phyloP scores from a whole-genome alignment of 805 yeast species.

The Kluyveromyces dobzhanskii region DNA sequence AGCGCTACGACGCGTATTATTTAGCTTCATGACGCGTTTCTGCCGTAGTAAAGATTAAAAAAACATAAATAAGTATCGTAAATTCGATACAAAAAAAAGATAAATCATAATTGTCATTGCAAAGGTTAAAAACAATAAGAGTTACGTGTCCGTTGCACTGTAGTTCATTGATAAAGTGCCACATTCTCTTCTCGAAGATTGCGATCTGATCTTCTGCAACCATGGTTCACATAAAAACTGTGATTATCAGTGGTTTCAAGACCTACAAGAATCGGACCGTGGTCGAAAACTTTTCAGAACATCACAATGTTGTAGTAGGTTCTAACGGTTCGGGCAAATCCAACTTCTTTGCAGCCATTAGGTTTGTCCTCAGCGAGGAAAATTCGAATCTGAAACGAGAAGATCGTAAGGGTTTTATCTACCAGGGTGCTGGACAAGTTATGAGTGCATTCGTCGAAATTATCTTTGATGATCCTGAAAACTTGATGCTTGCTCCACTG shows the following conservation, averaged over 20 bases:
- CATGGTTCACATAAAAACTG: slow-evolving; percentile 36
- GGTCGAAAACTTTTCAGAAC: slow-evolving; percentile 69
- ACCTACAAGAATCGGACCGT: slow-evolving; percentile 81
- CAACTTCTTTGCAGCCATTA: slow-evolving; percentile 88
- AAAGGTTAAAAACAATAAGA: too few relatives aligned
- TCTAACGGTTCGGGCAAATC: slow-evolving; percentile 96
- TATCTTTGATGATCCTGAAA: slow-evolving; percentile 71
- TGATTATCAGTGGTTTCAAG: slow-evolving; percentile 85
- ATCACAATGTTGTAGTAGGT: slow-evolving; percentile 82
- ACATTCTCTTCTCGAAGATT: too few relatives aligned
- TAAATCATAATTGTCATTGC: too few relatives aligned
- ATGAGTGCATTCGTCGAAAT: slow-evolving; percentile 92
- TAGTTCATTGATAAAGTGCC: too few relatives aligned
- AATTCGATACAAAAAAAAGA: too few relatives aligned
- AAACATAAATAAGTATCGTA: too few relatives aligned
- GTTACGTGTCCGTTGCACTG: too few relatives aligned
- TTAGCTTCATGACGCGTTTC: too few relatives aligned
- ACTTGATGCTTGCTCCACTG: slow-evolving; percentile 56
- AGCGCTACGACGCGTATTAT: too few relatives aligned
- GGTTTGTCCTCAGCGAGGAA: slow-evolving; percentile 88
- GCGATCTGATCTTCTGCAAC: too few relatives aligned
- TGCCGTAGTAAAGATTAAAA: too few relatives aligned
- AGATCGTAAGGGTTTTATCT: slow-evolving; percentile 78
- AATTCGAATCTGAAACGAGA: slow-evolving; percentile 77
- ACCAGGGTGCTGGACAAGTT: slow-evolving; percentile 84